A percentile compares a stretch with the other conserved stretches of the same genome.
phyloP scores from a whole-genome alignment of 2,329 filamentous ascomycete genomes.

The Penicillium sp. region DNA sequence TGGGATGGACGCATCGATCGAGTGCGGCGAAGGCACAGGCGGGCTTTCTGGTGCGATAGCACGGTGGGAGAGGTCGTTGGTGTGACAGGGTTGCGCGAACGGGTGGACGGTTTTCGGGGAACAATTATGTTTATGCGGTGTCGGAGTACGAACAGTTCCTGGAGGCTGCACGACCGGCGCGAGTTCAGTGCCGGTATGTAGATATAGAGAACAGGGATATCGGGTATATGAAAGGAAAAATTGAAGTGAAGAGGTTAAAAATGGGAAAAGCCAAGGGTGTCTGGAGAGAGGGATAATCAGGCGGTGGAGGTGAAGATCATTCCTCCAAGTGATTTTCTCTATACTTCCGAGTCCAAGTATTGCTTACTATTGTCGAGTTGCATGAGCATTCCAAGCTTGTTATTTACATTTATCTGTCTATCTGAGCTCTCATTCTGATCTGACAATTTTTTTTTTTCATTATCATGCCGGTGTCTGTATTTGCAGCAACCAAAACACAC shows the following conservation, averaged over 20 bases:
- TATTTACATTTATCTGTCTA: no score
- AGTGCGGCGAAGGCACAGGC: not conserved
- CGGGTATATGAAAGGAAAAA: no score
- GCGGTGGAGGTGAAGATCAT: constrained; percentile 27
- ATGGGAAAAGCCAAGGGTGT: constrained; percentile 9
- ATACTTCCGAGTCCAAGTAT: not conserved
- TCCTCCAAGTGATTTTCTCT: not conserved
- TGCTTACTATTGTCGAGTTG: not conserved
- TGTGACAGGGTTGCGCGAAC: not conserved
- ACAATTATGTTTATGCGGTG: not conserved
- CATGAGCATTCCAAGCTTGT: no score
- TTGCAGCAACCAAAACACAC: not conserved
- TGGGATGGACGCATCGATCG: constrained; percentile 2
- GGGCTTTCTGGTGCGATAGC: not conserved
- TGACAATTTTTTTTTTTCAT: not conserved
- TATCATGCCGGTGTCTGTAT: no score
- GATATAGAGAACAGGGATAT: constrained; percentile 2
- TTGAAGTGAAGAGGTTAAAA: constrained; percentile 1
- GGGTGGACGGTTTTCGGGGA: not conserved
- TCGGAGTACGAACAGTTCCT: constrained; percentile 7
- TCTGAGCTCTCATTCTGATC: not conserved
- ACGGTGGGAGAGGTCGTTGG: not conserved
- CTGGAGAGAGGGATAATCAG: constrained; percentile 24
- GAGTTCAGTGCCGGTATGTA: constrained; percentile 11
- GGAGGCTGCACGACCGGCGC: constrained; percentile 25